These are phyloP conservation scores for Backusella macrospora DNA, from an alignment of 192 early-diverging fungal genomes.

Conservation along the genomic window DNA sequence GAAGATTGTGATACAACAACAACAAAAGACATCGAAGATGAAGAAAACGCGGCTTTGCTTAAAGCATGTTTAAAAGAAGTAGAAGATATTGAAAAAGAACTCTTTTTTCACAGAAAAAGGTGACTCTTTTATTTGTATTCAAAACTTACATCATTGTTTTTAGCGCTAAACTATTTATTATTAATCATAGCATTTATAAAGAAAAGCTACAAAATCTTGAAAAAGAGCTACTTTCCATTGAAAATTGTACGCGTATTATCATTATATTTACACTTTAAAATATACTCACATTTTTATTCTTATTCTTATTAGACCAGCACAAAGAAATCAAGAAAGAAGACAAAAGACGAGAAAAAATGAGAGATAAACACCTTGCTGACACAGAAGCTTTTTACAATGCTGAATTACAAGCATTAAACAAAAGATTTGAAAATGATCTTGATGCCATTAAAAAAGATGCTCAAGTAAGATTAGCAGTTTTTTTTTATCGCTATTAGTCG, in stretches of 20 bases:
- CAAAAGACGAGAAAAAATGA: conserved; percentile 8
- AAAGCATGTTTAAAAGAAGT: conserved; percentile 6
- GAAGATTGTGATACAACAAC: neutral
- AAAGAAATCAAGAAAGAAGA: conserved; percentile 15
- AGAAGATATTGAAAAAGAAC: conserved; percentile 8
- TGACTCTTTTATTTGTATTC: neutral
- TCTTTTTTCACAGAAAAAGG: neutral
- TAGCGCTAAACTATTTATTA: neutral
- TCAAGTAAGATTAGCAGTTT: neutral
- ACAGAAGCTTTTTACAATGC: neutral
- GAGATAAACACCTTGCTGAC: neutral
- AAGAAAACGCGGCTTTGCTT: neutral
- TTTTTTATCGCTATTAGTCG: neutral
- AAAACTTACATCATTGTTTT: neutral
- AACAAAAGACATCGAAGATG: neutral
- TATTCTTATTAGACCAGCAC: neutral
- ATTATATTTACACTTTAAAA: too few relatives aligned
- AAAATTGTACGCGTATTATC: conserved; percentile 10
- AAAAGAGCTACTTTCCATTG: neutral
- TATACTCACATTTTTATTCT: neutral
- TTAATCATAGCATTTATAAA: conserved; percentile 2
- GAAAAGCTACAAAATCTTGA: neutral
- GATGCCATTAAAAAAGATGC: neutral
- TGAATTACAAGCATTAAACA: conserved; percentile 11
- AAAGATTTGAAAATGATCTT: neutral